Evolutionary conservation across 164 flowering plant species (phyloP).

Genomic region (Sextonia rubra): DNA sequence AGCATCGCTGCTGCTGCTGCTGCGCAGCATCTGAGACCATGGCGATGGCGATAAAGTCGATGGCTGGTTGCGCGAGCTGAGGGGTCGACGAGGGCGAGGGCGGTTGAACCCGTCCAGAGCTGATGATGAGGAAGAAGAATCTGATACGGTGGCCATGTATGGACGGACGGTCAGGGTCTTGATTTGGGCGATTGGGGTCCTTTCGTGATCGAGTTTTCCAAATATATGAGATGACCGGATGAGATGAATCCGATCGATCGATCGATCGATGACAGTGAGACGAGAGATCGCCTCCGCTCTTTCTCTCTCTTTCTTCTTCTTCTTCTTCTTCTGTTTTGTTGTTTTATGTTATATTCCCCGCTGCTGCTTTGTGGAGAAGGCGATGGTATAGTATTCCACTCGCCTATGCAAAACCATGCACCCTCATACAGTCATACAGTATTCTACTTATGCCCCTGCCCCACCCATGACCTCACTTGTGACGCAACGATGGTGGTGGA

Average conservation of each 20-base stretch:
- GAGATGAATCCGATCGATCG: background rate
- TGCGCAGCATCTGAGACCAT: background rate
- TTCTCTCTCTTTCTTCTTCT: background rate
- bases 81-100: constrained; percentile 4
- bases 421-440: too few species aligned
- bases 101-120: background rate
- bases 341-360: background rate
- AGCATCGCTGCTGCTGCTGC: background rate
- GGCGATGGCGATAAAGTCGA: background rate
- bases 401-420: too few species aligned
- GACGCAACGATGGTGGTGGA: too few species aligned
- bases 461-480: too few species aligned
- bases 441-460: too few species aligned
- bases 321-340: background rate
- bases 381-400: background rate
- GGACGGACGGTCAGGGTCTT: background rate
- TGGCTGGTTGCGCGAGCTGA: background rate
- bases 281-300: background rate
- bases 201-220: background rate
- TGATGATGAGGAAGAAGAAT: background rate
- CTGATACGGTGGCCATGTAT: background rate
- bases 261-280: background rate
- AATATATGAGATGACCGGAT: background rate
- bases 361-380: background rate
- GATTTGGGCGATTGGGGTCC: background rate